These are phyloP conservation scores for Pichia deserticola DNA, from an alignment of 805 yeast species.

Conservation along the genomic window DNA sequence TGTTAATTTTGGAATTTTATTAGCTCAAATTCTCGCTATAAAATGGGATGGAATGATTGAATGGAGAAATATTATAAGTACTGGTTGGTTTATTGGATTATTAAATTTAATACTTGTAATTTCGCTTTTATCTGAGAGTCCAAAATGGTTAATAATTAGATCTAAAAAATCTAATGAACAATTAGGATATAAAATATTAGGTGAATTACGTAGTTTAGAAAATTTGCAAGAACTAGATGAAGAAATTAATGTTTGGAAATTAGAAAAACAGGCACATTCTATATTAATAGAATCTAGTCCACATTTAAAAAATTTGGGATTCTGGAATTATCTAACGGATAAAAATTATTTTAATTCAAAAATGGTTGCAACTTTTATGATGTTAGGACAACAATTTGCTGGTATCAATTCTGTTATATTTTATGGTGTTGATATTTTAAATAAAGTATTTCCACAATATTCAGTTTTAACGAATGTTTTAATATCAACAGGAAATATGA, in stretches of 20 bases:
- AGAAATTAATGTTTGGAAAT: slow-evolving; percentile 27
- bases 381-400: slow-evolving; percentile 82
- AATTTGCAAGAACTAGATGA: slow-evolving; percentile 4
- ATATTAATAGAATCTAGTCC: slow-evolving; percentile 19
- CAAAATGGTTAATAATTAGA: slow-evolving; percentile 61
- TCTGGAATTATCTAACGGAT: slow-evolving; percentile 41
- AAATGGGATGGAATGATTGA: slow-evolving; percentile 52
- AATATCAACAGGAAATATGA: slow-evolving; percentile 67
- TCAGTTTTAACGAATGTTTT: slow-evolving; percentile 68
- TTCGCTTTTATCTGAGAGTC: slow-evolving; percentile 60
- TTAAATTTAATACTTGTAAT: slow-evolving; percentile 37
- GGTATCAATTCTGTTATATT: slow-evolving; percentile 91
- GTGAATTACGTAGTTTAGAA: slow-evolving; percentile 32
- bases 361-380: slow-evolving; percentile 59
- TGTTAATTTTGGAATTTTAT: slow-evolving; percentile 75
- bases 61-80: slow-evolving; percentile 70
- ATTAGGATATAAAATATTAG: slow-evolving; percentile 19
- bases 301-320: slow-evolving; percentile 17
- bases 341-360: slow-evolving; percentile 51
- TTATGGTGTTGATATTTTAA: slow-evolving; percentile 82
- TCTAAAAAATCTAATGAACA: slow-evolving; percentile 32
- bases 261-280: slow-evolving; percentile 20
- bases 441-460: slow-evolving; percentile 61
- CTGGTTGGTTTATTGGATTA: slow-evolving; percentile 50
- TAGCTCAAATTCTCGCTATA: slow-evolving; percentile 72